Evolutionary conservation across 345 rosid genomes (phyloP), one percentile per base, ranked within the genome.

Genomic region (Dipteronia dyeriana): DNA sequence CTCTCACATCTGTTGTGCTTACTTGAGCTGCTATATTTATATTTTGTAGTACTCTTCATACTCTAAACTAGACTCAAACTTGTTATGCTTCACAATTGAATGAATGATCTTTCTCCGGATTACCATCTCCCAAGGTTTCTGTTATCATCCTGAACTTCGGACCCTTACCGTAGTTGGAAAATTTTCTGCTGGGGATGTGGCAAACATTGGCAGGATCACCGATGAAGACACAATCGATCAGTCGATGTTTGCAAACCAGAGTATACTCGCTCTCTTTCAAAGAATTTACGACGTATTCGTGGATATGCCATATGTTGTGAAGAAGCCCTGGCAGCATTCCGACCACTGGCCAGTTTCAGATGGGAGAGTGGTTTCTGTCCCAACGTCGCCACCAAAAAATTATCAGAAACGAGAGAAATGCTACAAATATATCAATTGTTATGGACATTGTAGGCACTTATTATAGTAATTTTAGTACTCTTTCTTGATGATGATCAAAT

Each of bases 271-370:
- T 45, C 10, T 14, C 68, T 5, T 31, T 17, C 19, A 82, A 53
- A 20, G 51, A 0, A 3, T 61, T 19, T 0, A 82, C 66, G 41
- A 1, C 6, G 10, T 5, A 80, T 4, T 80, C 80, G 4, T 62
- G 76, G 57, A 71, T 3, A 4, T 7, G 25, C 22, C 17, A 7
- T 41, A 38, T 11, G 19, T 79, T 59, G 34, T 4, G 23, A 68
- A 79, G 13, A 12, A 82, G 38, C 23, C 70, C 69, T 2, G 79
- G 82, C 9, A 75, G 70, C 75, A 78, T 81, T 19, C 81, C 79
- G 16, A 81, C 0, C 0, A 81, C 54, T 5, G 75, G 80, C 84
- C 78, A 68, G 34, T 47, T 81, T 77, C 67, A 76, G 43, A 39
- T 39, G 43, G 43, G 7, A 5, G 43, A 5, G 8, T 5, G 8